These are phyloP conservation scores for Pichia sp. DNA, from an alignment of 1,139 yeast species.

Conservation along the genomic window DNA sequence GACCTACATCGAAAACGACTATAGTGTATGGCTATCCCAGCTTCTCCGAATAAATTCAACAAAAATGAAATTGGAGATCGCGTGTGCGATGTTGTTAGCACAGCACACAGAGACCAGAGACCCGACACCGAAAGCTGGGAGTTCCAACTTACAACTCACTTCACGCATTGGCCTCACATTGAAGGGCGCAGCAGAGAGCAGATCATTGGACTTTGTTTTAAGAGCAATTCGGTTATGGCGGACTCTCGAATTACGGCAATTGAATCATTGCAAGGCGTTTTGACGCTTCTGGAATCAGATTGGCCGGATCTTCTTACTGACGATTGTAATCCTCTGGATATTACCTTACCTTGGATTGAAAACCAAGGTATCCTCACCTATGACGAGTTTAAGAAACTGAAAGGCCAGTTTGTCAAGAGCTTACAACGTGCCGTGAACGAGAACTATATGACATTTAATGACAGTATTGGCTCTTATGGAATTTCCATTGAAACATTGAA, in stretches of 20 bases:
- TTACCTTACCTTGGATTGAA: conserved; percentile 75
- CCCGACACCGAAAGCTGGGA: too few relatives aligned
- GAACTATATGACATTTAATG: conserved; percentile 79
- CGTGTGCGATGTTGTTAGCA: too few relatives aligned
- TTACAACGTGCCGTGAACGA: conserved; percentile 70
- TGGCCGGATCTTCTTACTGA: conserved; percentile 33
- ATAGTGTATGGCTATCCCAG: too few relatives aligned
- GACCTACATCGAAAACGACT: too few relatives aligned
- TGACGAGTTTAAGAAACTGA: conserved; percentile 48
- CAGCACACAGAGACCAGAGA: too few relatives aligned
- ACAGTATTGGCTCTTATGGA: conserved; percentile 72
- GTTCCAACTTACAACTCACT: too few relatives aligned
- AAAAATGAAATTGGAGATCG: too few relatives aligned
- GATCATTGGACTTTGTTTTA: too few relatives aligned
- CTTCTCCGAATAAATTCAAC: too few relatives aligned
- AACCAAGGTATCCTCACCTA: conserved; percentile 65
- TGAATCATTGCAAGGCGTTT: conserved; percentile 7
- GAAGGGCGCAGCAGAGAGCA: too few relatives aligned
- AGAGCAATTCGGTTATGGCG: neutral
- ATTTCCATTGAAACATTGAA: conserved; percentile 48
- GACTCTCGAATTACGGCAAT: neutral
- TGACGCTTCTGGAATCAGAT: conserved; percentile 15
- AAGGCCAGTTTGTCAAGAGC: conserved; percentile 48
- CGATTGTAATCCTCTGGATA: conserved; percentile 69
- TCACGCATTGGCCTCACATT: too few relatives aligned